Conservation (phyloP, 2,329 filamentous ascomycete species). For the Stachybotrys chartarum region DNA sequence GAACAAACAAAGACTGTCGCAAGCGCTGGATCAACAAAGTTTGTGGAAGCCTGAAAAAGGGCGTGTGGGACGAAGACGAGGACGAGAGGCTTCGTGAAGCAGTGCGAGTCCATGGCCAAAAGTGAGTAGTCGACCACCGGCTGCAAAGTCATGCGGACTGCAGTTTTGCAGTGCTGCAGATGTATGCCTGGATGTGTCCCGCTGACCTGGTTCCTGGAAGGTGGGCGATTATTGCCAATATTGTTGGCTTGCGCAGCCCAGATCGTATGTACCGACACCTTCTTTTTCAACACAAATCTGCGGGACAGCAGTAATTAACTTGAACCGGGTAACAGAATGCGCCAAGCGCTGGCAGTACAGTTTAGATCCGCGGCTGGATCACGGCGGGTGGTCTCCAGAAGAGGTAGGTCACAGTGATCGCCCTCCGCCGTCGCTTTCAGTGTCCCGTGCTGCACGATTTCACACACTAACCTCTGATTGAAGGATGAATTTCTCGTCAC, state of each 20-base stretch:
- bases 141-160: too few relatives aligned
- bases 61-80: slow-evolving; percentile 16
- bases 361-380: slow-evolving; percentile 30
- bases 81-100: slow-evolving; percentile 20
- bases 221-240: slow-evolving; percentile 32
- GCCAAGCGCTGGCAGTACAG: slow-evolving; percentile 38
- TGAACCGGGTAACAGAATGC: slow-evolving; percentile 25
- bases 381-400: slow-evolving; percentile 11
- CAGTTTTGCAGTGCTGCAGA: too few relatives aligned
- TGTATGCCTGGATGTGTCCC: too few relatives aligned
- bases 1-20: slow-evolving; percentile 36
- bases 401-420: slow-evolving; percentile 7
- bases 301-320: neutral
- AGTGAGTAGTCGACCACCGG: slow-evolving; percentile 11
- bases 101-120: slow-evolving; percentile 26
- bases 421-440: neutral
- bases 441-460: neutral
- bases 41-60: slow-evolving; percentile 29
- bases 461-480: neutral
- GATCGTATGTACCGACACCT: slow-evolving; percentile 8
- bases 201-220: slow-evolving; percentile 10
- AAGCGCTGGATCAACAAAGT: slow-evolving; percentile 33
- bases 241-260: slow-evolving; percentile 24
- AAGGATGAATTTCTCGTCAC: slow-evolving; percentile 12
- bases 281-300: too few relatives aligned